These are phyloP conservation scores for Hypoxylon sp. DNA, from an alignment of 2,329 filamentous ascomycete species.

Conservation along the genomic window DNA sequence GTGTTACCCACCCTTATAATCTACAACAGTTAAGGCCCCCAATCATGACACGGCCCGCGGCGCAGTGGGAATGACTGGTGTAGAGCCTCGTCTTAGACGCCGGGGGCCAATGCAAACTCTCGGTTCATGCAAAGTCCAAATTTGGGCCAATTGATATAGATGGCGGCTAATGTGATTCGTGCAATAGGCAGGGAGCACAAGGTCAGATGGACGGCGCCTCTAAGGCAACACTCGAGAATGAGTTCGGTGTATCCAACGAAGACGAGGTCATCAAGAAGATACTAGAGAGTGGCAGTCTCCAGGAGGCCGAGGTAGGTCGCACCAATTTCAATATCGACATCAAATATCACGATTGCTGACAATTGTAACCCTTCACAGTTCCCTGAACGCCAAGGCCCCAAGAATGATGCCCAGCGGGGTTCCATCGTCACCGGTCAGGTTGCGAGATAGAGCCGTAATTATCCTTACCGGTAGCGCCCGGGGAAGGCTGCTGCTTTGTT, in stretches of 20 bases:
- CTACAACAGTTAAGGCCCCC: constrained; percentile 23
- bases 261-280: constrained; percentile 89
- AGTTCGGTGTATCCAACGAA: constrained; percentile 86
- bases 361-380: constrained; percentile 57
- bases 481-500: constrained; percentile 10
- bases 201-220: constrained; percentile 83
- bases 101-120: constrained; percentile 15
- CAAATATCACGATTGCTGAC: constrained; percentile 20
- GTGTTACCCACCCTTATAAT: constrained; percentile 20
- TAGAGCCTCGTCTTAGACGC: constrained; percentile 27
- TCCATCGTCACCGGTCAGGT: constrained; percentile 61
- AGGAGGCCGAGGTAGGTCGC: constrained; percentile 69
- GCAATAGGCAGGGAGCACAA: constrained; percentile 83
- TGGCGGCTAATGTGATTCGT: constrained; percentile 45
- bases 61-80: constrained; percentile 17
- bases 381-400: constrained; percentile 66
- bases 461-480: constrained; percentile 23
- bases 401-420: constrained; percentile 67
- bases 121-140: not conserved
- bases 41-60: constrained; percentile 14
- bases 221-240: constrained; percentile 81
- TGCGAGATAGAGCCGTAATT: constrained; percentile 42
- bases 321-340: not conserved
- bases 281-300: constrained; percentile 79
- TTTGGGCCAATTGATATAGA: constrained; percentile 9